These are phyloP conservation scores for Cytospora paraplurivora DNA, from an alignment of 2,329 filamentous ascomycete genomes.

Conservation along the genomic window DNA sequence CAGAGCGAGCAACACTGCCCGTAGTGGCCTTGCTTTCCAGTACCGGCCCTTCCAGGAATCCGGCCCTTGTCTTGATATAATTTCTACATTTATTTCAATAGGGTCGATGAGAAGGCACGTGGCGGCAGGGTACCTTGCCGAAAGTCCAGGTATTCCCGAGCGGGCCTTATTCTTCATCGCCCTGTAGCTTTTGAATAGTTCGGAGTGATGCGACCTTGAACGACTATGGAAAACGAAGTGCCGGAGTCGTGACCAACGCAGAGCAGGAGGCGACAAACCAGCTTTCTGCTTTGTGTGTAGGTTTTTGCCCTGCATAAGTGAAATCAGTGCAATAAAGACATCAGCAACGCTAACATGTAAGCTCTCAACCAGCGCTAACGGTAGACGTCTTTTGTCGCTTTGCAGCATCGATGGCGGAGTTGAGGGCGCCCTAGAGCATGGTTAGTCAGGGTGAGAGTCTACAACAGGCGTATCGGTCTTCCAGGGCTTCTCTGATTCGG, in stretches of 20 bases:
- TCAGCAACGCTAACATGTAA: slow-evolving; percentile 10
- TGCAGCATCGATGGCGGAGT: slow-evolving; percentile 22
- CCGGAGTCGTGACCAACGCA: background rate
- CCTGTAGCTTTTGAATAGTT: slow-evolving; percentile 7
- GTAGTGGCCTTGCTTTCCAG: background rate
- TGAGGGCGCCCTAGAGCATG: slow-evolving; percentile 23
- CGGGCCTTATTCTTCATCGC: background rate
- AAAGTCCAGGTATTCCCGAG: background rate
- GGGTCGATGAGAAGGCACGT: slow-evolving; percentile 5
- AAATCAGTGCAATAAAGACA: slow-evolving; percentile 27
- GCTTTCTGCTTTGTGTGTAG: slow-evolving; percentile 17
- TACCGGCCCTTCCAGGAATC: background rate
- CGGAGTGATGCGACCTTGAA: background rate
- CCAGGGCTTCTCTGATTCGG: background rate
- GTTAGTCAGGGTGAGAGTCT: slow-evolving; percentile 24
- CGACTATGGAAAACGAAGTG: slow-evolving; percentile 8
- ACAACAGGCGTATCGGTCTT: background rate
- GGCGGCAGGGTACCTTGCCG: slow-evolving; percentile 9
- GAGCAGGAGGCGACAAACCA: slow-evolving; percentile 1
- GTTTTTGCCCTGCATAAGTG: slow-evolving; percentile 25
- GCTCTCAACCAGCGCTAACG: slow-evolving; percentile 37
- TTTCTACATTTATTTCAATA: slow-evolving; percentile 16
- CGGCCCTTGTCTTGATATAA: slow-evolving; percentile 2
- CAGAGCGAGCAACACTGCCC: background rate
- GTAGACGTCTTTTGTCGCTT: slow-evolving; percentile 32